A percentile compares a stretch with the other conserved stretches of the same genome.
Conservation (phyloP, 1,284 basidiomycete species). For the Testicularia cyperi region DNA sequence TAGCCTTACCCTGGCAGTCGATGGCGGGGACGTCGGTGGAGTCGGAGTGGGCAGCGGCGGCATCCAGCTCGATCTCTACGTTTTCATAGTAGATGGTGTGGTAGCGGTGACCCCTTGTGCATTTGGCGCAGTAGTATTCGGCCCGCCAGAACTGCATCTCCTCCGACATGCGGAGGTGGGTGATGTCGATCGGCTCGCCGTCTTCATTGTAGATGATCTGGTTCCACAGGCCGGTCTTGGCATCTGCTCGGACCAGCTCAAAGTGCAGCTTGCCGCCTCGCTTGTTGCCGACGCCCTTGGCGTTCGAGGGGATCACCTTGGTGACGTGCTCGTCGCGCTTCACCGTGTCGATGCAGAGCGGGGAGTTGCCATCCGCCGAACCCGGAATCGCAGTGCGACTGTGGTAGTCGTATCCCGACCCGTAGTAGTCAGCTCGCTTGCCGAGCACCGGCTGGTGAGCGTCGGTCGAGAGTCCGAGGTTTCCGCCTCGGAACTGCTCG, state of each 20-base stretch:
- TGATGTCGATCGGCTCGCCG: conserved; percentile 9
- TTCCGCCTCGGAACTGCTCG: too few species aligned
- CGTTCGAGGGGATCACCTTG: conserved; percentile 23
- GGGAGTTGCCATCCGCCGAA: conserved; percentile 2
- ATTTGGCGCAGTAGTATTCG: conserved; percentile 21
- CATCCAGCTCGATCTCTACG: conserved; percentile 31
- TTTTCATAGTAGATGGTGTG: conserved; percentile 28
- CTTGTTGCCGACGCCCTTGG: neutral
- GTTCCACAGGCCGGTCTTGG: conserved; percentile 11
- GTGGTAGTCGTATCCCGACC: too few species aligned
- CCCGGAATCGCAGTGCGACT: neutral
- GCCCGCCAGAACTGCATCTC: conserved; percentile 26
- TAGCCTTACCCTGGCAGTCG: conserved; percentile 11
- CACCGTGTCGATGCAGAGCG: conserved; percentile 26
- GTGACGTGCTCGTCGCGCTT: conserved; percentile 22
- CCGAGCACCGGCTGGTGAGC: too few species aligned
- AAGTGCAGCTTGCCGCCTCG: conserved; percentile 8
- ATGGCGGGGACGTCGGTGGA: conserved; percentile 3
- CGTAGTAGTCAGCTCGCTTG: neutral
- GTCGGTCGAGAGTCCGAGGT: too few species aligned
- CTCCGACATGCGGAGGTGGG: conserved; percentile 6
- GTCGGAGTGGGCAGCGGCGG: too few species aligned
- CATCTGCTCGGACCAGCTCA: conserved; percentile 16
- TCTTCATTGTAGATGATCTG: conserved; percentile 27
- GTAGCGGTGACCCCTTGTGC: conserved; percentile 6